A percentile compares a stretch with the other conserved stretches of the same genome.
These are phyloP conservation scores for Kluyveromyces dobzhanskii DNA, from an alignment of 805 yeast species.

Conservation along the genomic window DNA sequence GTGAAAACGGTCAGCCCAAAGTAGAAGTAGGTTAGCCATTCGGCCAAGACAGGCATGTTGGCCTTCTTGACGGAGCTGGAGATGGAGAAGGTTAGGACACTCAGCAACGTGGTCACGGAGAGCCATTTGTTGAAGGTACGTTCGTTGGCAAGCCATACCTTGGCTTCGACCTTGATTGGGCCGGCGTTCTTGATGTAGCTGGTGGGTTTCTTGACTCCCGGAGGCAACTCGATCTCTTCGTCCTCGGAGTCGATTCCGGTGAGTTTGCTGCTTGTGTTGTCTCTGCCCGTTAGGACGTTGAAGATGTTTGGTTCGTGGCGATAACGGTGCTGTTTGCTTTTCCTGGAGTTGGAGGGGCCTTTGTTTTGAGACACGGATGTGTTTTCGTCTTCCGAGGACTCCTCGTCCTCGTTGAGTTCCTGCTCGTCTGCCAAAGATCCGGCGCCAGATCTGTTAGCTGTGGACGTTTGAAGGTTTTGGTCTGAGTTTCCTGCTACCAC, in stretches of 20 bases:
- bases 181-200: constrained; percentile 79
- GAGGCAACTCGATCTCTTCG: constrained; percentile 77
- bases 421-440: no score
- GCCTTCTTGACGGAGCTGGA: constrained; percentile 68
- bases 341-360: constrained; percentile 7
- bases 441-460: no score
- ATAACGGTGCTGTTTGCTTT: constrained; percentile 12
- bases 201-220: constrained; percentile 81
- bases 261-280: constrained; percentile 35
- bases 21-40: constrained; percentile 64
- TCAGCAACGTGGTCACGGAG: constrained; percentile 75
- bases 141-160: constrained; percentile 97
- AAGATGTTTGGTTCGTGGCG: constrained; percentile 25
- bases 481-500: constrained; percentile 5
- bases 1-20: constrained; percentile 75
- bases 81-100: constrained; percentile 77
- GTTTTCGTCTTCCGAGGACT: constrained; percentile 48
- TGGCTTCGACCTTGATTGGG: constrained; percentile 90
- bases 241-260: constrained; percentile 75
- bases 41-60: constrained; percentile 55
- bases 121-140: constrained; percentile 96
- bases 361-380: constrained; percentile 30
- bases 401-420: constrained; percentile 22
- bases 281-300: constrained; percentile 32
- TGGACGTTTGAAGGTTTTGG: no score